Base-by-base conservation (phyloP, 2,329 filamentous ascomycete species). In the Xylaria digitata region DNA sequence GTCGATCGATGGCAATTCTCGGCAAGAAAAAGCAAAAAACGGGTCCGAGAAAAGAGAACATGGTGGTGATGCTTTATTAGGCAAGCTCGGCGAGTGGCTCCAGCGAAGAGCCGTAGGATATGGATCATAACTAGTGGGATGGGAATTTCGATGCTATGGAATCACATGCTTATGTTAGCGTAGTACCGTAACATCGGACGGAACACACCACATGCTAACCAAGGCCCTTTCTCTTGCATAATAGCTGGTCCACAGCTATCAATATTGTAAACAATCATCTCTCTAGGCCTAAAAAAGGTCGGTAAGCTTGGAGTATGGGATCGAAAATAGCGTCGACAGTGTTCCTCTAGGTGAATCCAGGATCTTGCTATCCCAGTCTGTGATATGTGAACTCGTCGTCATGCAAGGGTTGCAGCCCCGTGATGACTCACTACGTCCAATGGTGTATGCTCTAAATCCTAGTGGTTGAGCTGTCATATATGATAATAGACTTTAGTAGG, bases 401-500 rank as follows among this genome's bases (percentile, higher is more conserved):
- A 15, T n/a, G 13, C 46, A 59, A 52, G 23, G n/a, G 21, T 43
- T 32, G 23, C 34, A 17, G 3, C n/a, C n/a, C 19, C 9, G 7
- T 42, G 8, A 40, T 50, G 30, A 57, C n/a, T 17, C 46, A 53
- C 59, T 23, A 32, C 50, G 17, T 49, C 26, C 45, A 52, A 43
- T 61, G 23, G 8, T 15, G 13, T 58, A 37, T 19, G 32, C 42
- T 50, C 34, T 34, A 34, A 17, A 34, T 23, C 21, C 15, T 32
- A 63, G 37, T 19, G 42, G 17, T 56, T 49, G 53, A 56, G 37
- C 37, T 46, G 17, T 60, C 45, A 63, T 42, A 60, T 59, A 56
- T 59, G 53, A 52, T 45, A 56, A 48, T 37, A 13, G 23, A 34
- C 37, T 48, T 21, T 3, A 42, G 40, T 2, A 62, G 42, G 50